Percentiles rank a stretch among this genome's conserved stretches.
These are phyloP conservation scores for Diplocarpon mali DNA, from an alignment of 2,329 filamentous ascomycete genomes.

Conservation along the genomic window DNA sequence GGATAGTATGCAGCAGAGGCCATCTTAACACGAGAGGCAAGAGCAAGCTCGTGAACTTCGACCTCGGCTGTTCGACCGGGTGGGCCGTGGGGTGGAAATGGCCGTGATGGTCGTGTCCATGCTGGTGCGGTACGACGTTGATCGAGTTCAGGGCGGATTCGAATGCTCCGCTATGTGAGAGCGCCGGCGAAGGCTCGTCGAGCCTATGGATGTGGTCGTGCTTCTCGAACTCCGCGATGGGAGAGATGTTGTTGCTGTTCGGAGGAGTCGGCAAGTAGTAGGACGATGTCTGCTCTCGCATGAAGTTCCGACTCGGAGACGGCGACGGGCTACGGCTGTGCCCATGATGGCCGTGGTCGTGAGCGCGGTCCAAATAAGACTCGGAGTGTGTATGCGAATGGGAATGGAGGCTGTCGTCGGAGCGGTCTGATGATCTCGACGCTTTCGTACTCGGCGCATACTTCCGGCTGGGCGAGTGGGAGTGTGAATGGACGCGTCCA, in stretches of 20 bases:
- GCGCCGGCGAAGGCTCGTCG: constrained; percentile 9
- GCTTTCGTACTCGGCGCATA: constrained; percentile 15
- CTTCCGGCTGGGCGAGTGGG: constrained; percentile 26
- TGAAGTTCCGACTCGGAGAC: constrained; percentile 10
- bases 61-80: constrained; percentile 35
- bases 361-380: constrained; percentile 13
- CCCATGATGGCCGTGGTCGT: constrained; percentile 11
- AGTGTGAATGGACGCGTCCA: constrained; percentile 29
- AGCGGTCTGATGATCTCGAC: constrained; percentile 18
- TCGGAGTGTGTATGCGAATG: constrained; percentile 25
- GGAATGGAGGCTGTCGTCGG: constrained; percentile 22
- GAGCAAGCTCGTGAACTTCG: constrained; percentile 60
- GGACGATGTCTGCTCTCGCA: constrained; percentile 8
- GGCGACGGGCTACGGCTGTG: constrained; percentile 9
- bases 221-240: constrained; percentile 14
- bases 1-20: constrained; percentile 73
- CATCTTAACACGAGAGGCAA: constrained; percentile 59
- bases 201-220: neutral
- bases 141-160: constrained; percentile 17
- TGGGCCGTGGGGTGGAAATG: constrained; percentile 16
- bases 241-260: constrained; percentile 15
- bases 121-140: constrained; percentile 16
- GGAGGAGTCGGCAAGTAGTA: constrained; percentile 15
- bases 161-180: constrained; percentile 12
- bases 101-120: constrained; percentile 22